Conservation (phyloP, 2,329 filamentous ascomycete species). For the Diaporthe amygdali region DNA sequence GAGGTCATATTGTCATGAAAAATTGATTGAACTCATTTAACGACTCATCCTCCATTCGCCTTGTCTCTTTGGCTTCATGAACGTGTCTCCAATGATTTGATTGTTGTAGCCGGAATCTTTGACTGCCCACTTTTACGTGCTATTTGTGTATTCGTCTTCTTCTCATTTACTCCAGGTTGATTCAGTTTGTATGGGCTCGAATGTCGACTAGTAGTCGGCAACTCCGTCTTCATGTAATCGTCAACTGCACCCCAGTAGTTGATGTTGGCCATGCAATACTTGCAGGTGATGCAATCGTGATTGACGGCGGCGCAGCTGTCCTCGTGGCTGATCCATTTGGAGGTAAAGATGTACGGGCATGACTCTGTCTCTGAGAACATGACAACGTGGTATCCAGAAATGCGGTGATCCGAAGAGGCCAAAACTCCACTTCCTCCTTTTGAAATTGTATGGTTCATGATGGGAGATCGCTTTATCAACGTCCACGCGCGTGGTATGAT, state of each 20-base stretch:
- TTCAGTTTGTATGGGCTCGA: not conserved
- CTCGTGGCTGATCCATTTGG: conserved; percentile 16
- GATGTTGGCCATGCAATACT: conserved; percentile 17
- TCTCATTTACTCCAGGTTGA: not conserved
- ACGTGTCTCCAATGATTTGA: not conserved
- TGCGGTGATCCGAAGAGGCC: not conserved
- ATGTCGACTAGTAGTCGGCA: not conserved
- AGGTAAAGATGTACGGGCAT: conserved; percentile 14
- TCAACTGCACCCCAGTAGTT: conserved; percentile 7
- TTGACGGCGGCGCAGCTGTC: not conserved
- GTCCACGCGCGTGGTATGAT: no score
- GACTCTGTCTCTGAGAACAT: conserved; percentile 14
- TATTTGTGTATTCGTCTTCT: not conserved
- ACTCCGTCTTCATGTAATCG: not conserved
- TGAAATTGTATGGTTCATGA: not conserved
- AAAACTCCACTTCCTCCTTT: not conserved
- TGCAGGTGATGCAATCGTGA: conserved; percentile 17
- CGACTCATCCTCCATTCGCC: not conserved
- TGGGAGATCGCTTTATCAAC: not conserved
- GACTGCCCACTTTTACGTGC: not conserved
- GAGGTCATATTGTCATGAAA: not conserved
- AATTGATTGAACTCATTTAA: not conserved
- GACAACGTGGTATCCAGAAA: not conserved
- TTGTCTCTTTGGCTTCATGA: not conserved
- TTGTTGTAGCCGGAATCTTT: not conserved